phyloP scores from a whole-genome alignment of 164 flowering plant genomes.

The Nymphaea thermarum region DNA sequence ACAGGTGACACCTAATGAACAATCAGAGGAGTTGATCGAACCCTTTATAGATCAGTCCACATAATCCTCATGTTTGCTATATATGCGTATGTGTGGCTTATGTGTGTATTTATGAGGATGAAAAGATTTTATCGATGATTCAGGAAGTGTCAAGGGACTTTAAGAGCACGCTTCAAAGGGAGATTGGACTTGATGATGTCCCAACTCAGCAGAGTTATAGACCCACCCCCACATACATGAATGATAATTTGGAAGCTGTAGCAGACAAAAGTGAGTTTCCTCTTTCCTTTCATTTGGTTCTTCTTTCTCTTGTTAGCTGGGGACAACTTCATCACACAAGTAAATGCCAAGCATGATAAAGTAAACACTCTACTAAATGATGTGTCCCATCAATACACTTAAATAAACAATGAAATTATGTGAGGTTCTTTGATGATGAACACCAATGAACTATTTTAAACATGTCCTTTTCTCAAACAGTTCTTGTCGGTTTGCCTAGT shows the following conservation, averaged over 20 bases:
- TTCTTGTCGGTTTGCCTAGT: too few relatives aligned
- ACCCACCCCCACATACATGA: constrained; percentile 17
- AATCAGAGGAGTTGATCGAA: too few relatives aligned
- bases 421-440: too few relatives aligned
- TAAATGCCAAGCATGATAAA: background rate
- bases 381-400: too few relatives aligned
- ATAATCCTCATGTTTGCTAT: too few relatives aligned
- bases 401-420: too few relatives aligned
- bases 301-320: background rate
- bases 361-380: background rate
- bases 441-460: too few relatives aligned
- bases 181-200: constrained; percentile 89
- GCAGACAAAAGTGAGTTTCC: constrained; percentile 47
- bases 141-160: constrained; percentile 97
- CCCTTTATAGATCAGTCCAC: too few relatives aligned
- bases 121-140: background rate
- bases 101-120: background rate
- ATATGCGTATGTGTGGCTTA: too few relatives aligned
- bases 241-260: constrained; percentile 17
- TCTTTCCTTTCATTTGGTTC: background rate
- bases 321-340: background rate
- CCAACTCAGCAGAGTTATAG: constrained; percentile 21
- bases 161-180: constrained; percentile 83
- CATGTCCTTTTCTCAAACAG: too few relatives aligned
- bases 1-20: too few relatives aligned